Conservation (phyloP, 768 basidiomycete species). For the Collybiopsis confluens region DNA sequence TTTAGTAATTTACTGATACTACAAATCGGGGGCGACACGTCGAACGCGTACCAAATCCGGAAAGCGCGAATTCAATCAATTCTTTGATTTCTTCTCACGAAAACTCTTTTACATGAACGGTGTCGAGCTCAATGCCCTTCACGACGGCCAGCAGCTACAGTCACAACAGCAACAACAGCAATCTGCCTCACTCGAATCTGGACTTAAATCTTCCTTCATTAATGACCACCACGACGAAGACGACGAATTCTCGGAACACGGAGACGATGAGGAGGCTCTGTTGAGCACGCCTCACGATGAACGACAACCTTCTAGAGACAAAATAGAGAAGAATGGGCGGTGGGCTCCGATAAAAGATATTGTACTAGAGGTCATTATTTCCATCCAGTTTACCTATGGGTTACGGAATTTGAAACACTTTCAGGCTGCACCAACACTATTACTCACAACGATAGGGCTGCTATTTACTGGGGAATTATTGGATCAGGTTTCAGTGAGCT, state of each 20-base stretch:
- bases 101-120: conserved; percentile 1
- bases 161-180: too few species aligned
- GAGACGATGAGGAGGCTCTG: conserved; percentile 48
- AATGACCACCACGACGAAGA: conserved; percentile 47
- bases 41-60: conserved; percentile 13
- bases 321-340: conserved; percentile 14
- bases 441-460: conserved; percentile 79
- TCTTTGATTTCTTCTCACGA: not conserved
- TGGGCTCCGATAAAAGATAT: conserved; percentile 62
- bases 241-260: conserved; percentile 31
- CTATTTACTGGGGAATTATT: conserved; percentile 90
- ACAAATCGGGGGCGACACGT: not conserved
- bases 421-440: conserved; percentile 83
- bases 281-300: conserved; percentile 24
- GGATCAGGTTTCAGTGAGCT: conserved; percentile 78
- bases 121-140: conserved; percentile 28
- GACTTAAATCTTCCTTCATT: not conserved
- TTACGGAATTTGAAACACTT: not conserved
- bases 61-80: not conserved
- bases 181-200: not conserved
- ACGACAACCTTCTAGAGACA: not conserved
- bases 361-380: conserved; percentile 58
- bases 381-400: not conserved
- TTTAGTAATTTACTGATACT: too few species aligned
- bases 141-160: conserved; percentile 19